Base-by-base conservation (phyloP, 441 rosid genomes). In the Adansonia rubrostipa region DNA sequence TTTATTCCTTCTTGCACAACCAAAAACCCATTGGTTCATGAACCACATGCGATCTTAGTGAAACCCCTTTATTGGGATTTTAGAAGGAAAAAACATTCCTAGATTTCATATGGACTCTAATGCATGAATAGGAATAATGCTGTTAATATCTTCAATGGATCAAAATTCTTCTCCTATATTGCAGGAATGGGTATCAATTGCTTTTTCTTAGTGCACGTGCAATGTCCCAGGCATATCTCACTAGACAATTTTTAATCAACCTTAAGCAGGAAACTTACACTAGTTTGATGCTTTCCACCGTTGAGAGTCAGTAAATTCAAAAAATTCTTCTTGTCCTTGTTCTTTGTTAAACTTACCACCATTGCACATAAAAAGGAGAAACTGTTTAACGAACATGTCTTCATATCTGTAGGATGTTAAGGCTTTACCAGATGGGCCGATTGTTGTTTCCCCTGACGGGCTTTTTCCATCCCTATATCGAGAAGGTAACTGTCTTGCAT, bases 151-250 rank as follows among this genome's bases (percentile, higher is more conserved):
- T 67, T 28, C 24, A 15, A 40, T 51, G 44, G 24, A 58, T 54
- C 58, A 17, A 28, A 69, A 57, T 15, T 70, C 56, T 20, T 68
- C 65, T 77, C 71, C 40, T 79, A 62, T 82, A 24, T 83, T 81
- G 67, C 92, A 97, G 99, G 98, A 97, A 97, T 75, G 99, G 98
- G 72, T 97, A 97, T 88, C 95, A 95, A 60, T 76, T 97, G 83
- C 97, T 97, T 67, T 97, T 93, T 73, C 89, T 97, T 14, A 97
- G 99, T 80, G 99, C 98, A 11, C 98, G 99, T 7, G 94, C 99
- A 10, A 97, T 97, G 79, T 89, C 97, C 77, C 99, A 97, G 86
- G 98, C 99, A 20, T 87, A 92, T 73, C 82, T 76, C 74, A 95
- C 99, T 36, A 88, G 99, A 81, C 94, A 86, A 71, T 97, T 94